phyloP scores from a whole-genome alignment of 768 basidiomycete species.

The Boletus huronensis region DNA sequence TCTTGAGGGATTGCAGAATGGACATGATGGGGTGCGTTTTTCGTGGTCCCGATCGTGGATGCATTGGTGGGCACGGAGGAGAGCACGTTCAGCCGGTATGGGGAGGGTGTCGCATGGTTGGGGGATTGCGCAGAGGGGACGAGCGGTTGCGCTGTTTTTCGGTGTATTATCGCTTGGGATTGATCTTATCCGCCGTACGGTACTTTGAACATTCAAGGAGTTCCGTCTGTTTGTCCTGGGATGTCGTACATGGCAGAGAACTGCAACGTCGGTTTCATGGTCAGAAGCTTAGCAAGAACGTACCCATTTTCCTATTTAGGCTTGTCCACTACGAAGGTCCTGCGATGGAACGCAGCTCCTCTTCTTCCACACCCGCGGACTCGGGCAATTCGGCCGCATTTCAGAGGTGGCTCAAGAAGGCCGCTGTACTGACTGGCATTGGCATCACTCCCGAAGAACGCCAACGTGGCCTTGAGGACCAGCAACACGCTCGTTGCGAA shows the following conservation, averaged over 20 bases:
- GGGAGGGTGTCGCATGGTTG: constrained; percentile 51
- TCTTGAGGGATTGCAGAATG: constrained; percentile 39
- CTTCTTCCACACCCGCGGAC: constrained; percentile 21
- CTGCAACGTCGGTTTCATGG: no score
- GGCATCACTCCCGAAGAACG: constrained; percentile 46
- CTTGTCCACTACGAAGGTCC: neutral
- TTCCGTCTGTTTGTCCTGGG: no score
- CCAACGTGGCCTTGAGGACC: constrained; percentile 30
- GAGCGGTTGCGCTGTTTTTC: no score
- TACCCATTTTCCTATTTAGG: constrained; percentile 5
- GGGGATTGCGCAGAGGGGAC: constrained; percentile 49
- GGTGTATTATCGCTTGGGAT: no score
- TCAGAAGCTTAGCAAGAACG: neutral
- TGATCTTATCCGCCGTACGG: no score
- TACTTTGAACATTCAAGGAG: no score
- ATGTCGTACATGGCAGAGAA: no score
- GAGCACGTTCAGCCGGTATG: constrained; percentile 74
- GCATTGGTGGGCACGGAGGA: constrained; percentile 69
- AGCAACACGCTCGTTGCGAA: constrained; percentile 54
- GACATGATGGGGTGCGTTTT: constrained; percentile 49
- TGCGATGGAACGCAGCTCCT: constrained; percentile 30
- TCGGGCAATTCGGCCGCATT: constrained; percentile 34
- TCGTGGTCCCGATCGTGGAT: constrained; percentile 64
- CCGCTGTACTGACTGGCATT: constrained; percentile 48
- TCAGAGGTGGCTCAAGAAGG: constrained; percentile 49